Conservation (phyloP, 192 early-diverging fungal genomes). For the Paraglomus occultum region DNA sequence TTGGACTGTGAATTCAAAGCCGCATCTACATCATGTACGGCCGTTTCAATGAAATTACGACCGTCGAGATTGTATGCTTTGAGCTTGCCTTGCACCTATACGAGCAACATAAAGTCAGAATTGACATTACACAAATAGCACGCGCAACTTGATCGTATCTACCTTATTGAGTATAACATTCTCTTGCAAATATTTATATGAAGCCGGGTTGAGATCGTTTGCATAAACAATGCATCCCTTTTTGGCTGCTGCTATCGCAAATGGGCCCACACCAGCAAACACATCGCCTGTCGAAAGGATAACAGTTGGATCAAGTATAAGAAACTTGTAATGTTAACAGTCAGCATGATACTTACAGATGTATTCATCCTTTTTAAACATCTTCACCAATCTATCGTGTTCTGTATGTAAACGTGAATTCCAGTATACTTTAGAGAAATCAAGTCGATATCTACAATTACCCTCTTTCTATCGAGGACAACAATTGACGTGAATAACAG, state of each 20-base stretch:
- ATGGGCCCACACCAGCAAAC: conserved; percentile 97
- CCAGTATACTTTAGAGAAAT: conserved; percentile 99
- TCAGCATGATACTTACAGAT: conserved; percentile 55
- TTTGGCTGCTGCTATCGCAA: conserved; percentile 90
- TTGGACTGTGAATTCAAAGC: conserved; percentile 32
- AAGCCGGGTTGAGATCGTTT: conserved; percentile 96
- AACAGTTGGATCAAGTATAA: too few relatives aligned
- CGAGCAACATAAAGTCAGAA: neutral
- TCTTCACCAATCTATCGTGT: conserved; percentile 85
- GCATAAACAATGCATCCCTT: conserved; percentile 84
- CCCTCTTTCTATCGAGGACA: conserved; percentile 69
- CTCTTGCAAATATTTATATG: conserved; percentile 73
- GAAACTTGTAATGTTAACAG: too few relatives aligned
- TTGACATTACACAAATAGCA: neutral
- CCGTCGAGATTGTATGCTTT: conserved; percentile 87
- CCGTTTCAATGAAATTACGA: conserved; percentile 80
- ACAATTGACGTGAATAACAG: neutral
- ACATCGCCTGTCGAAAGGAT: conserved; percentile 63
- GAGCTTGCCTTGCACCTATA: conserved; percentile 63
- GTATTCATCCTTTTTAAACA: conserved; percentile 66
- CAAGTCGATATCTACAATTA: conserved; percentile 86
- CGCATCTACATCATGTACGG: conserved; percentile 62
- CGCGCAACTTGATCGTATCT: neutral
- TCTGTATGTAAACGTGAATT: conserved; percentile 96
- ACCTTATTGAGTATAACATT: conserved; percentile 91